Evolutionary conservation across 805 yeast genomes (phyloP).

Genomic region (Wickerhamiella domercqiae): DNA sequence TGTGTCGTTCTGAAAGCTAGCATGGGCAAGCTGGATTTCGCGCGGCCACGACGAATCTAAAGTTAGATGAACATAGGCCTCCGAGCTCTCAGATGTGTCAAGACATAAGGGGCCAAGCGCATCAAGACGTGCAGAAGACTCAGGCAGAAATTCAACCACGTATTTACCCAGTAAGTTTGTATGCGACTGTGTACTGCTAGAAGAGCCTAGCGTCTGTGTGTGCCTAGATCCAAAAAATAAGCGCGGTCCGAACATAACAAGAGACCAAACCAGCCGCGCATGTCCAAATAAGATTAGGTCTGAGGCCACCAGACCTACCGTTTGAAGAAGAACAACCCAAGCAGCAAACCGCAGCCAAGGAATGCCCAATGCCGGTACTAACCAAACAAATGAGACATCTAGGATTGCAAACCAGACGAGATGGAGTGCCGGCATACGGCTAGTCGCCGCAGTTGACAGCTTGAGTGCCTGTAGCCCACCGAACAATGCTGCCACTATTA

Average conservation of each 20-base stretch:
- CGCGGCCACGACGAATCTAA: conserved; percentile 66
- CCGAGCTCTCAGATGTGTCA: conserved; percentile 12
- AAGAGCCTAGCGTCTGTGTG: background rate
- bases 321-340: conserved; percentile 36
- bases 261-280: background rate
- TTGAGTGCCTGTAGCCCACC: conserved; percentile 75
- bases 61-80: conserved; percentile 49
- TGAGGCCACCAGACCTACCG: conserved; percentile 31
- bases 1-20: conserved; percentile 4
- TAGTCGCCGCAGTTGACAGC: conserved; percentile 44
- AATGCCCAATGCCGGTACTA: conserved; percentile 58
- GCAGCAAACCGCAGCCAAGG: conserved; percentile 58
- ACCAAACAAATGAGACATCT: conserved; percentile 57
- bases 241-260: background rate
- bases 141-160: conserved; percentile 78
- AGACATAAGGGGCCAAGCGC: conserved; percentile 43
- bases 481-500: conserved; percentile 50
- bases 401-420: conserved; percentile 43
- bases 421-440: conserved; percentile 22
- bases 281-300: conserved; percentile 22
- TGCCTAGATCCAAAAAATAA: background rate
- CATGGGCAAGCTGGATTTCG: conserved; percentile 37
- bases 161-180: conserved; percentile 69
- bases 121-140: conserved; percentile 70
- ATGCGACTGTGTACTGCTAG: background rate